These are phyloP conservation scores for Mycena citricolor DNA, from an alignment of 1,284 basidiomycete genomes.

Conservation along the genomic window DNA sequence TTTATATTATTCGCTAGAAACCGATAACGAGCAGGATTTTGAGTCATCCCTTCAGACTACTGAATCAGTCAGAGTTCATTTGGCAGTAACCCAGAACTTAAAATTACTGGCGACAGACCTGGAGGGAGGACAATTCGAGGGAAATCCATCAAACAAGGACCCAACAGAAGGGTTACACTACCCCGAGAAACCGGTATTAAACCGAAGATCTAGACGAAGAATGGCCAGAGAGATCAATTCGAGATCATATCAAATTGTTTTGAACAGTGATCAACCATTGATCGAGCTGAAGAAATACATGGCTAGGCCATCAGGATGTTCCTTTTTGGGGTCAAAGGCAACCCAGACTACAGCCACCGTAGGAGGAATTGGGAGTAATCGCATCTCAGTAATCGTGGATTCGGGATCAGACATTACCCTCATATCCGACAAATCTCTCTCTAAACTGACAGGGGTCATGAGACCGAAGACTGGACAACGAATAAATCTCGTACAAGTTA, in stretches of 20 bases:
- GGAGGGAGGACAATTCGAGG: no score
- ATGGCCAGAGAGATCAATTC: slow-evolving; percentile 11
- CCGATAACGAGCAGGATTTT: slow-evolving; percentile 9
- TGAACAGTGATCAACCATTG: background rate
- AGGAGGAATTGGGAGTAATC: background rate
- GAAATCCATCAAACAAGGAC: no score
- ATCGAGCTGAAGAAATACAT: slow-evolving; percentile 14
- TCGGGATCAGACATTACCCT: slow-evolving; percentile 25
- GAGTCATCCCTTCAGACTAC: slow-evolving; percentile 13
- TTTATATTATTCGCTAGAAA: slow-evolving; percentile 7
- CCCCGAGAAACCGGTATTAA: slow-evolving; percentile 4
- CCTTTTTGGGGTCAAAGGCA: slow-evolving; percentile 14
- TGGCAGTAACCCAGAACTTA: no score
- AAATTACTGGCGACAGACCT: no score
- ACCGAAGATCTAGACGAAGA: slow-evolving; percentile 1
- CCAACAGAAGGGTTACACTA: no score
- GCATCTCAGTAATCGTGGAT: slow-evolving; percentile 6
- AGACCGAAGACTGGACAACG: slow-evolving; percentile 23
- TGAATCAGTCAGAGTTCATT: no score
- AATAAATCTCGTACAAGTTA: slow-evolving; percentile 29
- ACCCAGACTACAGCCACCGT: slow-evolving; percentile 11
- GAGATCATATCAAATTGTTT: background rate
- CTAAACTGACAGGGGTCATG: slow-evolving; percentile 11
- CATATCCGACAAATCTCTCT: slow-evolving; percentile 24
- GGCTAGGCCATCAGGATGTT: slow-evolving; percentile 17